Conservation (phyloP, 208 protist genomes). For the Tritrichomonas foetus region DNA sequence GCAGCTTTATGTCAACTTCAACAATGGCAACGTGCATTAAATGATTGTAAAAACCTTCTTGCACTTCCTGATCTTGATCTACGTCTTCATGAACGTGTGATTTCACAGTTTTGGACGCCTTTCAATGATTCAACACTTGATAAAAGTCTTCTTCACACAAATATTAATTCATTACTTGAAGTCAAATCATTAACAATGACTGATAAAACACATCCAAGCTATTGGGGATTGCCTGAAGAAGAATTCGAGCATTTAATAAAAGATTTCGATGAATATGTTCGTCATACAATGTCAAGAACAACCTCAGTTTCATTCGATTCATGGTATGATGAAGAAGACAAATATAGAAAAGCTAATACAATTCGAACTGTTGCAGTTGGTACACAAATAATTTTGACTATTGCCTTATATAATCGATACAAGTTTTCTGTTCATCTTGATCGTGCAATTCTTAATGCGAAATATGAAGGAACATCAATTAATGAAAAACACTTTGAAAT, state of each 20-base stretch:
- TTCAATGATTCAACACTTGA: not conserved
- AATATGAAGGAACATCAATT: not conserved
- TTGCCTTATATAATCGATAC: constrained; percentile 13
- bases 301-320: not conserved
- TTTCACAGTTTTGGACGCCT: not conserved
- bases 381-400: not conserved
- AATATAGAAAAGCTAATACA: too few relatives aligned
- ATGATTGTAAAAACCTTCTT: not conserved
- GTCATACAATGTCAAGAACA: not conserved
- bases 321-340: not conserved
- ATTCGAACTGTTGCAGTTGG: not conserved
- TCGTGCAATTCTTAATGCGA: not conserved
- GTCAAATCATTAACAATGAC: not conserved
- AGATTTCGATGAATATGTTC: not conserved
- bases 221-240: not conserved
- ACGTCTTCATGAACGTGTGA: not conserved
- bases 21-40: not conserved
- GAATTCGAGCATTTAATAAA: not conserved
- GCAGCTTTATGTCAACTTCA: not conserved
- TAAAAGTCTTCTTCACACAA: not conserved
- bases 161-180: not conserved
- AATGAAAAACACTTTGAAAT: not conserved
- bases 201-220: not conserved
- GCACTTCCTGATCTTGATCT: not conserved
- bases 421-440: constrained; percentile 15